phyloP scores from a whole-genome alignment of 768 basidiomycete genomes.

The Tubosaeta sp. region DNA sequence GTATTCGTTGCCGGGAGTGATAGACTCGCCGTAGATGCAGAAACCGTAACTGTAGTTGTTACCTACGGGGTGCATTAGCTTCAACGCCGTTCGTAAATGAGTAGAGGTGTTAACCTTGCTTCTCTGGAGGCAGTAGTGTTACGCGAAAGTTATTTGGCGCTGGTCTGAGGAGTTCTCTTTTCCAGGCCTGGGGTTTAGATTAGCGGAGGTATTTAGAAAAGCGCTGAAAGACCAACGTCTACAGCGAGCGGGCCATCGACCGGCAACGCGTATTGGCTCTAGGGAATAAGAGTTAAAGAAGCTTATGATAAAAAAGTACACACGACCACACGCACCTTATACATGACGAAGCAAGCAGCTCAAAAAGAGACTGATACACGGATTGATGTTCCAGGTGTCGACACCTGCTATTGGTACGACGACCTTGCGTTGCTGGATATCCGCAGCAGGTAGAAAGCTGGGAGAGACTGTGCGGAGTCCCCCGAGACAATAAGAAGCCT shows the following conservation, averaged over 20 bases:
- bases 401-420: neutral
- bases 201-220: neutral
- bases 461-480: neutral
- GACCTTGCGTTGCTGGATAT: neutral
- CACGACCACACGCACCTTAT: slow-evolving; percentile 10
- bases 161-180: slow-evolving; percentile 54
- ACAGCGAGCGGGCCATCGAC: slow-evolving; percentile 11
- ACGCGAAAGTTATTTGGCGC: slow-evolving; percentile 59
- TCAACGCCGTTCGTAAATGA: neutral
- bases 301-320: neutral
- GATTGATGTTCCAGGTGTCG: slow-evolving; percentile 3
- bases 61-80: slow-evolving; percentile 33
- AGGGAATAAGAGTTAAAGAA: neutral
- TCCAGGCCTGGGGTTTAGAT: slow-evolving; percentile 44
- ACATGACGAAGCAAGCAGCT: neutral
- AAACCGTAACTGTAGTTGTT: slow-evolving; percentile 57
- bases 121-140: slow-evolving; percentile 53
- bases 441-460: neutral
- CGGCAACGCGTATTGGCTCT: slow-evolving; percentile 7
- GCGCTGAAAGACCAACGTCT: slow-evolving; percentile 22
- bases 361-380: neutral
- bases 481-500: neutral
- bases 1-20: slow-evolving; percentile 45
- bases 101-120: slow-evolving; percentile 43
- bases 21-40: slow-evolving; percentile 43